phyloP scores from a whole-genome alignment of 208 protist genomes.

The Trypanosoma lewisi region DNA sequence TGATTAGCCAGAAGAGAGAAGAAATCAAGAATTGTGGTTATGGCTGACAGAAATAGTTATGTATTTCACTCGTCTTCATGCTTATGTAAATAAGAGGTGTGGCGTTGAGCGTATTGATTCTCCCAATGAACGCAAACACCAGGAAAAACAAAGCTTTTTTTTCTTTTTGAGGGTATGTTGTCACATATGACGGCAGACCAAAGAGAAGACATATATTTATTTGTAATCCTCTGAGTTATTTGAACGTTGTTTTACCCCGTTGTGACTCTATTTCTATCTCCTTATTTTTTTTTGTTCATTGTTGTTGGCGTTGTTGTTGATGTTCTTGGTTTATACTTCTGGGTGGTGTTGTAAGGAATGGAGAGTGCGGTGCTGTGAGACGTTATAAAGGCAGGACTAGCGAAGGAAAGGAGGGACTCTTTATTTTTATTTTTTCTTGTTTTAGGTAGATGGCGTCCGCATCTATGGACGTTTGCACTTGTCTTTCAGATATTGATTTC shows the following conservation, averaged over 20 bases:
- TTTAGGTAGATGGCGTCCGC: background rate
- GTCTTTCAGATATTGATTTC: constrained; percentile 43
- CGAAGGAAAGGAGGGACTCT: background rate
- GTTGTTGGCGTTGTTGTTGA: background rate
- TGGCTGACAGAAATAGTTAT: background rate
- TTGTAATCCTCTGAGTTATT: no score
- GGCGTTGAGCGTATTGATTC: background rate
- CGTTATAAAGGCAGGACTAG: no score
- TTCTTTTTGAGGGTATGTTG: no score
- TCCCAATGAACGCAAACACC: background rate
- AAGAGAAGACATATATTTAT: no score
- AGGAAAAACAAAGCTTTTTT: background rate
- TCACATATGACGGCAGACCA: no score
- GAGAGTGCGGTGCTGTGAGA: background rate
- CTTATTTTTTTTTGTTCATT: constrained; percentile 24
- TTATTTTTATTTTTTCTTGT: background rate
- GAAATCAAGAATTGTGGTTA: background rate
- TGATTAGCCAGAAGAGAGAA: background rate
- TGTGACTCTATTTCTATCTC: constrained; percentile 12
- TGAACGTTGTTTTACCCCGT: no score
- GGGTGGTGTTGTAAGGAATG: background rate
- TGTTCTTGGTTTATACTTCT: constrained; percentile 1
- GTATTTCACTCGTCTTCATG: background rate
- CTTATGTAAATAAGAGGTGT: background rate
- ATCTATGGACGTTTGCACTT: constrained; percentile 18